A percentile compares a stretch with the other conserved stretches of the same genome.
Evolutionary conservation across 768 basidiomycete species (phyloP).

Genomic region (Wakefieldia striispora): DNA sequence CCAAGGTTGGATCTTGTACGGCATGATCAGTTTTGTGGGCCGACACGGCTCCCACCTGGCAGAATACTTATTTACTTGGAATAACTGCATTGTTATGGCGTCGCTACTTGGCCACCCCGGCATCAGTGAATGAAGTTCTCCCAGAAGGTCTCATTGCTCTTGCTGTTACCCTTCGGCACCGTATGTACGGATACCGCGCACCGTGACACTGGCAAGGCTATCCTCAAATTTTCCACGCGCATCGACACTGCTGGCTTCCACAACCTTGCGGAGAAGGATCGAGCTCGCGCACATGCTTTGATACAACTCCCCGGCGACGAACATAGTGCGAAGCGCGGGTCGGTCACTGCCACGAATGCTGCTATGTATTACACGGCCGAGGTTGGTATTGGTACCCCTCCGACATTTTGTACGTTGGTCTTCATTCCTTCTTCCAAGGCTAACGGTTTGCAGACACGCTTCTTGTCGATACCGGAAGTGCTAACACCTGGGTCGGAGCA

Average conservation of each 20-base stretch:
- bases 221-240: constrained; percentile 10
- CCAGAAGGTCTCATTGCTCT: constrained; percentile 3
- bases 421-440: neutral
- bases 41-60: too few relatives aligned
- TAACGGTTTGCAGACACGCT: constrained; percentile 20
- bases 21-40: too few relatives aligned
- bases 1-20: too few relatives aligned
- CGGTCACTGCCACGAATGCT: constrained; percentile 19
- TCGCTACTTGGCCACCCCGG: too few relatives aligned
- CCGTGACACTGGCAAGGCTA: constrained; percentile 7
- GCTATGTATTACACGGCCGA: constrained; percentile 29
- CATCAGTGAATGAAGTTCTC: neutral
- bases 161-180: constrained; percentile 8
- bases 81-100: too few relatives aligned
- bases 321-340: neutral
- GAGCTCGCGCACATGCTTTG: constrained; percentile 11
- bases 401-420: constrained; percentile 24
- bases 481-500: constrained; percentile 34
- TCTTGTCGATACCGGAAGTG: constrained; percentile 33
- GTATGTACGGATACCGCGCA: constrained; percentile 7
- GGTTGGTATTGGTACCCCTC: constrained; percentile 28
- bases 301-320: neutral
- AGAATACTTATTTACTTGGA: too few relatives aligned
- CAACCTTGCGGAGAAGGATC: constrained; percentile 5
- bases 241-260: constrained; percentile 9